These are phyloP conservation scores for Verticillium nubilum DNA, from an alignment of 2,329 filamentous ascomycete genomes.

Conservation along the genomic window DNA sequence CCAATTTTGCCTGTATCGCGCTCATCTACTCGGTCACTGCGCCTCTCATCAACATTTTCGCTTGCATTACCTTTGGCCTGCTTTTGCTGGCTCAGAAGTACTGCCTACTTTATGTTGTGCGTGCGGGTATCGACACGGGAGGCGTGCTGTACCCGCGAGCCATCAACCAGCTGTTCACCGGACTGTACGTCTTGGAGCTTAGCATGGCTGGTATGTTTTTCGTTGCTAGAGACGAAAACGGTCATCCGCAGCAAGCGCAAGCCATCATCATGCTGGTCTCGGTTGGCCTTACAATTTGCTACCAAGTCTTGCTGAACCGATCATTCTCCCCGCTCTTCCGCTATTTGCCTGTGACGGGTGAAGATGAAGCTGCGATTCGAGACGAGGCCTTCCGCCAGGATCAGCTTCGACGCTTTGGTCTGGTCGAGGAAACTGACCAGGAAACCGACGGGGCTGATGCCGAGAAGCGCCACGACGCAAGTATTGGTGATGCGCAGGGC, in stretches of 20 bases:
- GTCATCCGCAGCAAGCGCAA: constrained; percentile 45
- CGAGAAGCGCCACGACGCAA: constrained; percentile 36
- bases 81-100: constrained; percentile 97
- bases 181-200: constrained; percentile 90
- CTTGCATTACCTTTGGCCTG: constrained; percentile 83
- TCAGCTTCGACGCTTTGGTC: constrained; percentile 64
- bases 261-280: constrained; percentile 80
- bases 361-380: constrained; percentile 88
- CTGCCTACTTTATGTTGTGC: constrained; percentile 90
- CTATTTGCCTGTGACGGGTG: constrained; percentile 89
- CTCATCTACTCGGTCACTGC: constrained; percentile 85
- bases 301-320: constrained; percentile 73
- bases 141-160: constrained; percentile 87
- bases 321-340: constrained; percentile 82
- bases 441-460: constrained; percentile 36
- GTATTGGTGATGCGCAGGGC: constrained; percentile 29
- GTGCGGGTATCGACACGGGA: constrained; percentile 85
- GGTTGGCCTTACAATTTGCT: constrained; percentile 64
- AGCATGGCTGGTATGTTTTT: constrained; percentile 89
- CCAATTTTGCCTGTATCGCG: constrained; percentile 90
- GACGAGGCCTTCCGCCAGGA: constrained; percentile 83
- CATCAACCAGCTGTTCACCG: constrained; percentile 93
- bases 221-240: constrained; percentile 55
- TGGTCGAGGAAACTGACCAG: constrained; percentile 47
- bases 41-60: constrained; percentile 87